Percentiles rank a stretch among this genome's conserved stretches.
Conservation (phyloP, 1,284 basidiomycete genomes). For the Puccinia hordei region DNA sequence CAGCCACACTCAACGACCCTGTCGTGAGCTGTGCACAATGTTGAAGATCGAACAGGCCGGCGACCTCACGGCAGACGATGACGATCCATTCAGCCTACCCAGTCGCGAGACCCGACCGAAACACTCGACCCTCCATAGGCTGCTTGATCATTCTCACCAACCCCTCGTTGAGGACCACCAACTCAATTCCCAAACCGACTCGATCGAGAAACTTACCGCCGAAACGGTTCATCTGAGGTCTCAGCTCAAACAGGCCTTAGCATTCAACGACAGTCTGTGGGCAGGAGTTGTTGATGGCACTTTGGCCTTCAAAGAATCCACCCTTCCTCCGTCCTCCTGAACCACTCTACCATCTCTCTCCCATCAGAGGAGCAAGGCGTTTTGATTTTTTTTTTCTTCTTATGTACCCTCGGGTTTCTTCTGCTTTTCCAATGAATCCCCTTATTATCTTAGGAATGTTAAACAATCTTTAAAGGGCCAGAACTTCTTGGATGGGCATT, state of each 20-base stretch:
- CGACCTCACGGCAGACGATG: background rate
- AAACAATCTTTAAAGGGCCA: too few species aligned
- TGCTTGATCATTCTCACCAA: background rate
- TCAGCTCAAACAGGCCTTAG: constrained; percentile 27
- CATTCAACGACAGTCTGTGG: constrained; percentile 43
- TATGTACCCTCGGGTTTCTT: too few species aligned
- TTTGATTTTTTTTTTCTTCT: background rate
- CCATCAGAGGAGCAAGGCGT: too few species aligned
- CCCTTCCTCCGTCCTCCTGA: background rate
- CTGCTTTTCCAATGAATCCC: background rate
- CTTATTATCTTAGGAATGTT: too few species aligned
- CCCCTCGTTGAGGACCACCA: background rate
- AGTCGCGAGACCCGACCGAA: background rate
- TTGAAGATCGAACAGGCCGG: background rate
- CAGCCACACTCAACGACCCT: background rate
- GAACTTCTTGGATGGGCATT: too few species aligned
- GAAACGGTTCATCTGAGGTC: constrained; percentile 12
- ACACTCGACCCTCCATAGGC: background rate
- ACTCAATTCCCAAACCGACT: background rate
- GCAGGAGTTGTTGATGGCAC: constrained; percentile 44
- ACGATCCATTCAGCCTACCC: constrained; percentile 36
- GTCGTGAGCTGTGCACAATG: constrained; percentile 4
- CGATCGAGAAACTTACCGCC: constrained; percentile 6
- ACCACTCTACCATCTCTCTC: background rate
- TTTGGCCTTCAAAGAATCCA: constrained; percentile 10